Base-by-base conservation (phyloP, 768 basidiomycete species). In the Lentinula raphanica region DNA sequence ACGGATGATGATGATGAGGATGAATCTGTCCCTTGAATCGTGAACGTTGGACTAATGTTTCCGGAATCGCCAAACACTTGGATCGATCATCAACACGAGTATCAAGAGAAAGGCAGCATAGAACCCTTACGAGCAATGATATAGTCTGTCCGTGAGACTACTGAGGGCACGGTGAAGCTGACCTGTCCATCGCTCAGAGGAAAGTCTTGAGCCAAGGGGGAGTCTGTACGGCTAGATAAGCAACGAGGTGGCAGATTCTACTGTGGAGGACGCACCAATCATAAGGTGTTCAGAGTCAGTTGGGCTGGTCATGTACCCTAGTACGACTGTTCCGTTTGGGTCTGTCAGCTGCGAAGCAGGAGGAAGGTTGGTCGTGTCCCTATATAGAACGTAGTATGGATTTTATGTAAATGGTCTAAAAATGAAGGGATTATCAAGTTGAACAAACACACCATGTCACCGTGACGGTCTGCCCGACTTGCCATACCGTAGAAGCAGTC, bases 31-130 rank as follows among this genome's bases (percentile, higher is more conserved):
- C 60, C 69, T 19, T 73, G 65, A 60, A 91, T 91, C 1, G 77
- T 81, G 66, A 91, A 90, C 38, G 70, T 17, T 0, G 80, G 80
- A 64, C 81, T 86, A 8, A 68, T 62, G 60, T 91, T 82, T 11
- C 88, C 88, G 13, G 85, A 87, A 64, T 86, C 82, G 27, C 88
- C 88, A 61, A 85, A 73, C 40, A 87, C 87, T 88, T 48, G 2
- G 21, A 59, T 25, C 58, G 13, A 49, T 58, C 23, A 9, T 35
- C 54, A 57, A 27, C 21, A 60, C 25, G 28, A 49, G 21, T 38
- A 45, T 23, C 53, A 7, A 58, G n/a, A 38, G 27, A 19, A 11
- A 31, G 25, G 21, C 46, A 25, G 28, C 5, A 49, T 25, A 28
- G 3, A 32, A n/a, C 82, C n/a, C 87, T 75, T 66, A 88, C 88